Conservation (phyloP, 495 filamentous ascomycete species). For the Tuber aestivum region DNA sequence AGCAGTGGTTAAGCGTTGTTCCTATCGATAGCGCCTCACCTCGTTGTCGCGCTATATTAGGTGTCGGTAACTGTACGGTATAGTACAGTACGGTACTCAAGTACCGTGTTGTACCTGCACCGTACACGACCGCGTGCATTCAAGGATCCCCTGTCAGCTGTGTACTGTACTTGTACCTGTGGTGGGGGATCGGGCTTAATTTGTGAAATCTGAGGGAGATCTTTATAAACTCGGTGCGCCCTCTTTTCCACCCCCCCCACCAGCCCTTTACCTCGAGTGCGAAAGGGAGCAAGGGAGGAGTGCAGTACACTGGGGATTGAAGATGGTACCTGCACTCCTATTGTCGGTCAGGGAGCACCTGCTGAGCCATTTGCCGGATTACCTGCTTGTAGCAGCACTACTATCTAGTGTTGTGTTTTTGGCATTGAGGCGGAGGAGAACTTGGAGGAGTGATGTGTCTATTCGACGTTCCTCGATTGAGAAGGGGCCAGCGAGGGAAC, state of each 20-base stretch:
- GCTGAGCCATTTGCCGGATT: background rate
- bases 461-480: background rate
- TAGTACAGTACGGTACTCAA: no score
- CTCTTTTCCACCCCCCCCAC: background rate
- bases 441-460: background rate
- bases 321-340: background rate
- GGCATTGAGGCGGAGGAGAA: background rate
- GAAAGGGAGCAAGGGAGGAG: background rate
- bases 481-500: constrained; percentile 28
- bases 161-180: no score
- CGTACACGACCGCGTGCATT: background rate
- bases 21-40: background rate
- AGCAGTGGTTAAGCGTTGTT: background rate
- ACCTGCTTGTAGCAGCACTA: background rate
- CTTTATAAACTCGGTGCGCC: background rate
- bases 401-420: background rate
- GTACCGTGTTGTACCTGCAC: background rate
- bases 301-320: background rate
- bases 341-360: background rate
- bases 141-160: background rate
- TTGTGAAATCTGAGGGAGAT: background rate
- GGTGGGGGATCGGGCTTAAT: background rate
- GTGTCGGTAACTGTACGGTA: no score
- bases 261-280: background rate
- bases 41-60: background rate